Evolutionary conservation across 179 eudicot species (phyloP).

Genomic region (Beta corolliflora): DNA sequence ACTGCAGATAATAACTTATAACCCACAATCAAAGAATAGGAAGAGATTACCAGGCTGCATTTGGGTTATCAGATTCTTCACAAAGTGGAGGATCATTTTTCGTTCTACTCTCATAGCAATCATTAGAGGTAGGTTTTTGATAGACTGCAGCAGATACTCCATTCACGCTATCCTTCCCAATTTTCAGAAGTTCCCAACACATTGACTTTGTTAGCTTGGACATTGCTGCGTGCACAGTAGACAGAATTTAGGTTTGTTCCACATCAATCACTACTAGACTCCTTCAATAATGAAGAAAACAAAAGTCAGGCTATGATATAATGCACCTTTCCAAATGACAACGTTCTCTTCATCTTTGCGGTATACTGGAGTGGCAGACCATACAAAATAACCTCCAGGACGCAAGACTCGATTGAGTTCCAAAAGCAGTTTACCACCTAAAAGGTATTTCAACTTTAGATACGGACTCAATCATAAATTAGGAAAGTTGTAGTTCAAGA

Average conservation of each 20-base stretch:
- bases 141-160: slow-evolving; percentile 46
- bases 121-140: slow-evolving; percentile 48
- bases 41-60: slow-evolving; percentile 45
- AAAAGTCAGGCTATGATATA: background rate
- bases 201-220: slow-evolving; percentile 50
- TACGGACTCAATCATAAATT: background rate
- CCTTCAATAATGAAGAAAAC: background rate
- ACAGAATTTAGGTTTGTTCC: slow-evolving; percentile 3
- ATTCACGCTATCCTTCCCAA: slow-evolving; percentile 46
- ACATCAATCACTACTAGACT: background rate
- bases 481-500: background rate
- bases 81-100: slow-evolving; percentile 43
- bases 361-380: slow-evolving; percentile 61
- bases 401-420: slow-evolving; percentile 51
- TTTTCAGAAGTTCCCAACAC: slow-evolving; percentile 55
- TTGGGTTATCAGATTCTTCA: slow-evolving; percentile 46
- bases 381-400: slow-evolving; percentile 53
- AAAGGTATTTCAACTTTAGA: slow-evolving; percentile 6
- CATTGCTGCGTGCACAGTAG: slow-evolving; percentile 37
- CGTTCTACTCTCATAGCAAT: slow-evolving; percentile 44
- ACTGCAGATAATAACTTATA: background rate
- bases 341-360: slow-evolving; percentile 38
- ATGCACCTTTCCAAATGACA: slow-evolving; percentile 48
- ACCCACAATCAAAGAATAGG: background rate
- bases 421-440: slow-evolving; percentile 53